Conservation (phyloP, 2,329 filamentous ascomycete species). For the Aspergillus fumigatiaffinis region DNA sequence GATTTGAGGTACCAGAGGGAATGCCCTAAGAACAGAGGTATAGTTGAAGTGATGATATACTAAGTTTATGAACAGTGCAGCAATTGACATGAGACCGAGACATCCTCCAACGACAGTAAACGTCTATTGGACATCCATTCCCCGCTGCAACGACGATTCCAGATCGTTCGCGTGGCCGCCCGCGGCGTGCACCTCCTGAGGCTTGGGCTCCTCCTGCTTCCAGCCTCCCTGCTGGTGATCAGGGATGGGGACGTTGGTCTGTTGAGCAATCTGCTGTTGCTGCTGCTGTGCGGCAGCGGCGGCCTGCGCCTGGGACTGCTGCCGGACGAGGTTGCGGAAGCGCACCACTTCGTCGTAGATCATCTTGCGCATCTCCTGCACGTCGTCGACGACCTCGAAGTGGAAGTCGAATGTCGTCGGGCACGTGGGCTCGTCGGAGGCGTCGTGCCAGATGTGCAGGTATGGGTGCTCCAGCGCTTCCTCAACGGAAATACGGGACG, state of each 20-base stretch:
- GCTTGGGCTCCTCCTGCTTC: conserved; percentile 59
- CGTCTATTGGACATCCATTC: conserved; percentile 50
- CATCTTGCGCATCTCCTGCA: conserved; percentile 92
- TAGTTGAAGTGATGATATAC: not conserved
- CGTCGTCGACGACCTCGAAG: conserved; percentile 96
- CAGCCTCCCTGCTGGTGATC: conserved; percentile 54
- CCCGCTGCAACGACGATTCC: conserved; percentile 51
- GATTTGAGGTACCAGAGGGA: too few relatives aligned
- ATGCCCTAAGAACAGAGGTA: not conserved
- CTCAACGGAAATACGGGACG: conserved; percentile 88
- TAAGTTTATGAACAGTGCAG: conserved; percentile 9
- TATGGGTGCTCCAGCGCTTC: conserved; percentile 95
- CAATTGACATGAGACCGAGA: not conserved
- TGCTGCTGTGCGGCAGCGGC: conserved; percentile 29
- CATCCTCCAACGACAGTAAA: not conserved
- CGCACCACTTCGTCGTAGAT: conserved; percentile 89
- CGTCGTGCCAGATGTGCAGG: conserved; percentile 96
- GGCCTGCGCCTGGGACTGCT: conserved; percentile 43
- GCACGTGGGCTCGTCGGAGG: conserved; percentile 90
- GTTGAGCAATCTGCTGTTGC: conserved; percentile 37
- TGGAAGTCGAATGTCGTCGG: conserved; percentile 96
- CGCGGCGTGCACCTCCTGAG: conserved; percentile 51
- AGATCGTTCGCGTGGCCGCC: conserved; percentile 44
- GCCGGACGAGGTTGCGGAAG: conserved; percentile 66
- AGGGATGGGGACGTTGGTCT: conserved; percentile 58